phyloP scores from a whole-genome alignment of 2,329 filamentous ascomycete species.

The Aspergillus alliaceus region DNA sequence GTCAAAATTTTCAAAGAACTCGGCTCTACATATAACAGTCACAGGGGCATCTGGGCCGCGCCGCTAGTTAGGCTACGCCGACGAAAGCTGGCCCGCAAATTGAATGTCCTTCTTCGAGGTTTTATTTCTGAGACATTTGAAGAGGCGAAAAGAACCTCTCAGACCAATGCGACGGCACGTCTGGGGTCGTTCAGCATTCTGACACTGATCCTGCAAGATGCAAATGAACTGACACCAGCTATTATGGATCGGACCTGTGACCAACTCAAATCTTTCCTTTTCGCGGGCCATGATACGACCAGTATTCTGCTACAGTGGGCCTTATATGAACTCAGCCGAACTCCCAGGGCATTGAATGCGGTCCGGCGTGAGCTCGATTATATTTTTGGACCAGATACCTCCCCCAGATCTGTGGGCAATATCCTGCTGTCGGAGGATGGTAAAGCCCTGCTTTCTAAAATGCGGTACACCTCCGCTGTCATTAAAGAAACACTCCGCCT shows the following conservation, averaged over 20 bases:
- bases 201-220: slow-evolving; percentile 12
- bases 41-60: background rate
- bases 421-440: background rate
- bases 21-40: too few species aligned
- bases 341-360: too few species aligned
- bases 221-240: background rate
- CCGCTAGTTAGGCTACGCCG: background rate
- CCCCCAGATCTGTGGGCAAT: background rate
- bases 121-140: slow-evolving; percentile 4
- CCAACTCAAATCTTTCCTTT: slow-evolving; percentile 42
- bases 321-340: slow-evolving; percentile 22
- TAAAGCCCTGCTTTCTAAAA: background rate
- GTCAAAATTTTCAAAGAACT: too few species aligned
- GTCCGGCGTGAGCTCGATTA: background rate
- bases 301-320: slow-evolving; percentile 19
- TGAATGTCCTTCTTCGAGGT: slow-evolving; percentile 6
- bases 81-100: background rate
- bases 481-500: background rate
- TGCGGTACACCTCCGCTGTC: background rate
- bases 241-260: slow-evolving; percentile 19
- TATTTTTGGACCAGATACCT: background rate
- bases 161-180: background rate
- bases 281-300: slow-evolving; percentile 40
- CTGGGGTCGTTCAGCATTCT: too few species aligned
- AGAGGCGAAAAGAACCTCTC: background rate